Evolutionary conservation across 225 moss, liverwort and hornwort genomes (phyloP), one percentile per base, ranked within the genome.

Genomic region (Polytrichum commune): DNA sequence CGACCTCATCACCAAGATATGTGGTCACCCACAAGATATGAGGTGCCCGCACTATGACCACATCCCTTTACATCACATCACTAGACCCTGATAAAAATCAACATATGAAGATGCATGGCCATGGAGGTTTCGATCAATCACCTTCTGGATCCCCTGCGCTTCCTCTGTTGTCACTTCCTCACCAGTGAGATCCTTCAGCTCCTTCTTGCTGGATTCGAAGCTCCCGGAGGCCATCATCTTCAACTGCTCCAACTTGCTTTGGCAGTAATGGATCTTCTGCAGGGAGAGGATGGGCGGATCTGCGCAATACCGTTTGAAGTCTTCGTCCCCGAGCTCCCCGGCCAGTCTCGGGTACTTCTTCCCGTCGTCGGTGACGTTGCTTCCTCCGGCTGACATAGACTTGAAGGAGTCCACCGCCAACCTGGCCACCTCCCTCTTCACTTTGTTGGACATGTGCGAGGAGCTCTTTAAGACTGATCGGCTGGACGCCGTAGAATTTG

Each of bases 231-330:
- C 18, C 29, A 23, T 19, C 5, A 35, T n/a, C 19, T n/a, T 16
- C 0, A 60, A 28, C 2, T 27, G 16, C 22, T 53, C 27, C 20
- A 67, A 23, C 22, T 18, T 30, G 25, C 25, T 29, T 30, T 69
- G 69, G 25, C 69, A 69, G 63, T 75, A 75, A 19, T 24, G 29
- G 19, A 69, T 55, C 18, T 53, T 68, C 2, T 28, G 19, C 6
- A 75, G 69, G 30, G 1, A 3, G 19, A 75, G 30, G 18, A 10
- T 16, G 0, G 38, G 38, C 38, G 4, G 5, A 22, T 54, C 25
- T 32, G 5, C 1, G 8, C 16, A 60, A 25, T 66, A 46, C 0
- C 0, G 0, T 1, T 53, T 0, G 29, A 7, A 67, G 0, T 61
- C 28, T 0, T 22, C 8, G 1, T 62, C 23, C 8, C 68, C 62